Percentiles rank a stretch among this genome's conserved stretches.
Evolutionary conservation across 2,329 filamentous ascomycete genomes (phyloP).

Genomic region (Didymella segeticola): DNA sequence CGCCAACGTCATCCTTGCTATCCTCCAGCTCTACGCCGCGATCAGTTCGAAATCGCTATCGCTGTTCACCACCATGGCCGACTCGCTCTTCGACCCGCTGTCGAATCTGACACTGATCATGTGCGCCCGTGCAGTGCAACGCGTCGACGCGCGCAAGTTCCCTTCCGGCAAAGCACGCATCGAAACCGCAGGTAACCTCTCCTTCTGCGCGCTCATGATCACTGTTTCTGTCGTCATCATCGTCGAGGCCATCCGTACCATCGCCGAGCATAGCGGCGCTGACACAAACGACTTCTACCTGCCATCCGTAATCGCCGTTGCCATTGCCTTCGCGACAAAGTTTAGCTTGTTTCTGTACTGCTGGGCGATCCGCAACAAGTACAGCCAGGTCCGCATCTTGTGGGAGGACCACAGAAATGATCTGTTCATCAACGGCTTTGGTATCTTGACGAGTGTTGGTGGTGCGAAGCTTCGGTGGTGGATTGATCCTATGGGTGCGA

Average conservation of each 20-base stretch:
- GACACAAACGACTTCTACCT: constrained; percentile 72
- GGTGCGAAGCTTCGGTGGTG: constrained; percentile 90
- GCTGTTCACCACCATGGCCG: constrained; percentile 96
- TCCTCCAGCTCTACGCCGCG: constrained; percentile 87
- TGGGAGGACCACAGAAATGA: constrained; percentile 99
- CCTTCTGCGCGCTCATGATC: constrained; percentile 96
- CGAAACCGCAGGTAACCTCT: constrained; percentile 94
- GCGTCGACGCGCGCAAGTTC: constrained; percentile 84
- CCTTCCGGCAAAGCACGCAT: constrained; percentile 92
- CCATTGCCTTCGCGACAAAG: constrained; percentile 84
- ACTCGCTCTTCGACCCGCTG: constrained; percentile 90
- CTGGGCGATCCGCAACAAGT: constrained; percentile 87
- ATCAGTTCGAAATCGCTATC: constrained; percentile 88
- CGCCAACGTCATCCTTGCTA: constrained; percentile 80
- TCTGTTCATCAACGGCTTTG: constrained; percentile 93
- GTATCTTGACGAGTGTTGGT: constrained; percentile 88
- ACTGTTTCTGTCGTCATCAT: constrained; percentile 91
- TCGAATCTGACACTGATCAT: constrained; percentile 88
- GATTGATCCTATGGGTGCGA: constrained; percentile 92
- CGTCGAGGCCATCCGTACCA: constrained; percentile 79
- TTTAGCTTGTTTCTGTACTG: constrained; percentile 87
- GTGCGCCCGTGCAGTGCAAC: constrained; percentile 84
- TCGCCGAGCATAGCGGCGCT: constrained; percentile 59
- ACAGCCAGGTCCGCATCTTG: constrained; percentile 88
- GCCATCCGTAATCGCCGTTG: constrained; percentile 84